phyloP scores from a whole-genome alignment of 805 yeast genomes.

The Zygosaccharomyces bailii region DNA sequence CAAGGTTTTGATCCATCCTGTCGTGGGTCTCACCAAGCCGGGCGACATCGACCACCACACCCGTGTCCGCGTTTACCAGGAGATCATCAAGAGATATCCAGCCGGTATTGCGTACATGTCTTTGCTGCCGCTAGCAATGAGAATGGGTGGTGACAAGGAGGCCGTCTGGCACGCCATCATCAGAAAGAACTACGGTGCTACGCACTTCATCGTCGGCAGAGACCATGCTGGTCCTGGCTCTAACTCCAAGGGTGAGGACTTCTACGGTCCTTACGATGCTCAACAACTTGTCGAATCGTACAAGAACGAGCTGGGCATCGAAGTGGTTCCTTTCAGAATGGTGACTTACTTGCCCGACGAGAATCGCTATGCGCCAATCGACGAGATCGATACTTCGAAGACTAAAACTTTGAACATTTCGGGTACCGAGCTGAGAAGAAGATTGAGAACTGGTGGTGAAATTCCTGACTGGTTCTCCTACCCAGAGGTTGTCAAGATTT shows the following conservation, averaged over 20 bases:
- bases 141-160: conserved; percentile 99
- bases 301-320: conserved; percentile 75
- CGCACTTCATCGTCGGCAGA: conserved; percentile 96
- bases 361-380: conserved; percentile 93
- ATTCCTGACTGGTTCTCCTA: conserved; percentile 97
- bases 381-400: conserved; percentile 69
- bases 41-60: conserved; percentile 98
- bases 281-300: conserved; percentile 79
- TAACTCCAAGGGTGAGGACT: conserved; percentile 84
- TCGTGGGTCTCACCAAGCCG: conserved; percentile 94
- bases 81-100: conserved; percentile 88
- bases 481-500: conserved; percentile 89
- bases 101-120: conserved; percentile 89
- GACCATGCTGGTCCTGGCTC: conserved; percentile 97
- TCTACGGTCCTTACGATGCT: conserved; percentile 96
- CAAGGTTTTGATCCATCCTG: conserved; percentile 89
- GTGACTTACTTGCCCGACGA: conserved; percentile 94
- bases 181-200: conserved; percentile 93
- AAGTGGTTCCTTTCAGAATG: conserved; percentile 95
- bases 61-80: conserved; percentile 91
- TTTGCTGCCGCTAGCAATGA: conserved; percentile 90
- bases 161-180: conserved; percentile 98
- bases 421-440: conserved; percentile 90
- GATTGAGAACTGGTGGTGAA: conserved; percentile 78
- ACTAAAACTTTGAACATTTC: conserved; percentile 85